Evolutionary conservation across 176 grass and related monocot genomes (phyloP), one percentile per base, ranked within the genome.

Genomic region (Oryza coarctata): DNA sequence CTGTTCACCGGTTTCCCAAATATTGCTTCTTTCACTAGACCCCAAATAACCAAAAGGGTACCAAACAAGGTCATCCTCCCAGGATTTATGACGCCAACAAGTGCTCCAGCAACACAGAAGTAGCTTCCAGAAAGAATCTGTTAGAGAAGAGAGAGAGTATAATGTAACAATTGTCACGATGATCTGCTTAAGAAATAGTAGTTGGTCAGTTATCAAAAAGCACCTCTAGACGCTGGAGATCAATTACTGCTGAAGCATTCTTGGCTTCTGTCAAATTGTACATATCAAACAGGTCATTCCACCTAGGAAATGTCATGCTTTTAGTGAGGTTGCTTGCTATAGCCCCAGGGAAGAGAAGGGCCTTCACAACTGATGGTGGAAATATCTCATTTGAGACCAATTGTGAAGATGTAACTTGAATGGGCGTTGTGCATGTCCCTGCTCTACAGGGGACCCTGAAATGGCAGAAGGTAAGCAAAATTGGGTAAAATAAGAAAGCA

Each of bases 31-130:
- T 98, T 98, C 68, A 95, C 90, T 15, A 98, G 90, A 73, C 95
- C 95, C 95, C 95, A 98, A 68, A 91, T 86, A 43, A 98, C 82
- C 49, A 98, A 81, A 74, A 98, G 87, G 12, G 88, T 91, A 12
- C 95, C 95, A 50, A 98, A 95, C 80, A 98, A 91, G 80, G 90
- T 95, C 95, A 98, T 98, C 85, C 95, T 95, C 33, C 90, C 92
- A 30, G 92, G 92, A 67, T 91, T 95, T 74, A 98, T 88, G 22
- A 98, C 75, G 77, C 95, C 92, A 4, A 89, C 70, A 6, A 98
- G 61, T 34, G 86, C 92, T 78, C 95, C 90, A 22, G 95, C 92
- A 82, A 91, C 95, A 49, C 90, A 98, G 76, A 98, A 98, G 82
- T 98, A 98, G 85, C 95, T 95, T 79, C 95, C 95, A 8, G 90